Percentiles rank a stretch among this genome's conserved stretches.
Conservation (phyloP, 352 stramenopile species). For the Globisporangium irregulare region DNA sequence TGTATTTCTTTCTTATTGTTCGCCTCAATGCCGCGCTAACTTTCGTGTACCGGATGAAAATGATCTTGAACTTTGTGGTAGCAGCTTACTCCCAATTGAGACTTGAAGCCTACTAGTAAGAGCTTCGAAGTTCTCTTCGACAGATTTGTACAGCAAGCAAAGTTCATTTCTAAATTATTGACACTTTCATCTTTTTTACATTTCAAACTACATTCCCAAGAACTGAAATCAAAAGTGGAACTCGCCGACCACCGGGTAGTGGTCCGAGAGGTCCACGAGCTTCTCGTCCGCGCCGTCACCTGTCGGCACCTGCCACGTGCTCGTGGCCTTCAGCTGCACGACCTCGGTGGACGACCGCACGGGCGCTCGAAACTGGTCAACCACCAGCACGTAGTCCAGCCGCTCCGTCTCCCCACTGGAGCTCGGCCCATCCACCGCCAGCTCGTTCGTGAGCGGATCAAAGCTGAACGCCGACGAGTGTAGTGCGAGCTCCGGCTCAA, state of each 20-base stretch:
- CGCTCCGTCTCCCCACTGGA: slow-evolving; percentile 53
- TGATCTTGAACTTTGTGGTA: too few relatives aligned
- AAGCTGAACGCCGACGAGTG: slow-evolving; percentile 55
- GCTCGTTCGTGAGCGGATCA: slow-evolving; percentile 52
- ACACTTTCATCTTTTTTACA: background rate
- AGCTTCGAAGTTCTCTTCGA: too few relatives aligned
- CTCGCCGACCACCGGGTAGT: slow-evolving; percentile 61
- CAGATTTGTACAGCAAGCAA: too few relatives aligned
- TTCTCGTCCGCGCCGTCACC: slow-evolving; percentile 21
- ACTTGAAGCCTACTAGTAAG: too few relatives aligned
- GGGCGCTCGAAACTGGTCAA: slow-evolving; percentile 33
- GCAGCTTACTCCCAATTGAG: too few relatives aligned
- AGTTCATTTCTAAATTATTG: slow-evolving; percentile 2
- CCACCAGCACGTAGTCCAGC: slow-evolving; percentile 61
- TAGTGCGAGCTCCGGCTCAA: slow-evolving; percentile 28
- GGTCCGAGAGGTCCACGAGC: slow-evolving; percentile 61
- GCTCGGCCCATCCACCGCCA: slow-evolving; percentile 58
- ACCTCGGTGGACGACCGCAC: slow-evolving; percentile 28
- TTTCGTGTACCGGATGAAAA: too few relatives aligned
- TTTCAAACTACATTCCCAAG: background rate
- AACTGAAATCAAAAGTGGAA: slow-evolving; percentile 40
- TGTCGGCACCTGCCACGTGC: slow-evolving; percentile 26
- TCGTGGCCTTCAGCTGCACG: slow-evolving; percentile 55
- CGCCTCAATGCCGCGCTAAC: too few relatives aligned
- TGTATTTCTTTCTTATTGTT: too few relatives aligned